Evolutionary conservation across 495 filamentous ascomycete species (phyloP).

Genomic region (Aspergillus kassunensis): DNA sequence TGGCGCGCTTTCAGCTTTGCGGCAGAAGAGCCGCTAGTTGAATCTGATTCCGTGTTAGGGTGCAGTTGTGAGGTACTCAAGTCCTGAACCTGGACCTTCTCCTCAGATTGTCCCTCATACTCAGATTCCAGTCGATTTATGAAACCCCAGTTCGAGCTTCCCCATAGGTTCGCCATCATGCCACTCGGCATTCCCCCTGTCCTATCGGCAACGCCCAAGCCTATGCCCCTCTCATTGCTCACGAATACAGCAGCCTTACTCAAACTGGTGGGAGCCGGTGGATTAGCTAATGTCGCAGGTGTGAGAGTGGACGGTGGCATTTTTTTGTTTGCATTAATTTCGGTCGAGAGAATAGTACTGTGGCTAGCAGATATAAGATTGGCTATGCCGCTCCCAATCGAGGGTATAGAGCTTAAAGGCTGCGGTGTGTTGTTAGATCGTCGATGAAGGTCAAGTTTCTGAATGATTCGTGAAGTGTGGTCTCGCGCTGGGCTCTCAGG

Average conservation of each 20-base stretch:
- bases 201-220: conserved; percentile 53
- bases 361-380: conserved; percentile 85
- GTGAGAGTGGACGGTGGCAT: conserved; percentile 64
- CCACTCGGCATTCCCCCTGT: conserved; percentile 73
- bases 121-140: conserved; percentile 62
- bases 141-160: conserved; percentile 77
- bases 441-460: conserved; percentile 86
- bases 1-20: conserved; percentile 41
- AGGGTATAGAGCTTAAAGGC: conserved; percentile 32
- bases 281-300: conserved; percentile 75
- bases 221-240: conserved; percentile 67
- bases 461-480: conserved; percentile 81
- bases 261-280: conserved; percentile 81
- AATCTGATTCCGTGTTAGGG: conserved; percentile 20
- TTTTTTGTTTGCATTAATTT: conserved; percentile 28
- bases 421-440: conserved; percentile 57
- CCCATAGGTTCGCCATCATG: conserved; percentile 90
- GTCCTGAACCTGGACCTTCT: conserved; percentile 34
- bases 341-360: conserved; percentile 53
- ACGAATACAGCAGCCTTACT: conserved; percentile 82
- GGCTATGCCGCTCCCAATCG: conserved; percentile 67
- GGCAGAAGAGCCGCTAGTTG: conserved; percentile 8
- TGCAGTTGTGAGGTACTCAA: conserved; percentile 18
- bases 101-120: conserved; percentile 41
- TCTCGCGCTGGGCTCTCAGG: conserved; percentile 55